phyloP scores from a whole-genome alignment of 2,329 filamentous ascomycete species.

The Whalleya microplaca region DNA sequence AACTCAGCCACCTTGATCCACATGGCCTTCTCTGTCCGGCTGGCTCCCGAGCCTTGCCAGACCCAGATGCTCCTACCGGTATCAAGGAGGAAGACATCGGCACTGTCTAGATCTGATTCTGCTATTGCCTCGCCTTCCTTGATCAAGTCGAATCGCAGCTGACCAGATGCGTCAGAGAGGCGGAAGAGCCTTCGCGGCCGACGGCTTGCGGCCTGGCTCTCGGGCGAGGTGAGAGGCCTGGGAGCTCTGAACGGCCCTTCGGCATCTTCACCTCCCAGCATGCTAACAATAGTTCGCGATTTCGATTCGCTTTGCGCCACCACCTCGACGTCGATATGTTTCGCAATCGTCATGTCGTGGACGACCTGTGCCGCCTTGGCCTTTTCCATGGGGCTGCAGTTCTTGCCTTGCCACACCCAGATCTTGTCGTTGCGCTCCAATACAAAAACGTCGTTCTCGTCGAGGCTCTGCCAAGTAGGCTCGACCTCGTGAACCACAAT shows the following conservation, averaged over 20 bases:
- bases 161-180: slow-evolving; percentile 64
- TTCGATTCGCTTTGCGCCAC: slow-evolving; percentile 63
- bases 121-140: slow-evolving; percentile 55
- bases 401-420: slow-evolving; percentile 70
- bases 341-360: slow-evolving; percentile 65
- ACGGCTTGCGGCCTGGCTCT: slow-evolving; percentile 15
- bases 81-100: slow-evolving; percentile 67
- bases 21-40: slow-evolving; percentile 58
- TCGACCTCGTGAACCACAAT: slow-evolving; percentile 67
- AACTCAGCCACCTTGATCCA: slow-evolving; percentile 65
- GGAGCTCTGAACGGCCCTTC: slow-evolving; percentile 29
- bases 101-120: slow-evolving; percentile 55
- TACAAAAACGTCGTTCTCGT: slow-evolving; percentile 69
- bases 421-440: slow-evolving; percentile 66
- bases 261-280: slow-evolving; percentile 53
- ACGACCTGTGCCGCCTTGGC: slow-evolving; percentile 70
- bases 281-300: slow-evolving; percentile 56
- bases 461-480: slow-evolving; percentile 63
- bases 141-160: slow-evolving; percentile 60
- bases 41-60: slow-evolving; percentile 65
- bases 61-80: slow-evolving; percentile 64
- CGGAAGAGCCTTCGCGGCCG: slow-evolving; percentile 56
- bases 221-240: slow-evolving; percentile 23
- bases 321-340: slow-evolving; percentile 68
- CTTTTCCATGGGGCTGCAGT: slow-evolving; percentile 71